These are phyloP conservation scores for Penicillium sp. DNA, from an alignment of 2,329 filamentous ascomycete genomes.

Conservation along the genomic window DNA sequence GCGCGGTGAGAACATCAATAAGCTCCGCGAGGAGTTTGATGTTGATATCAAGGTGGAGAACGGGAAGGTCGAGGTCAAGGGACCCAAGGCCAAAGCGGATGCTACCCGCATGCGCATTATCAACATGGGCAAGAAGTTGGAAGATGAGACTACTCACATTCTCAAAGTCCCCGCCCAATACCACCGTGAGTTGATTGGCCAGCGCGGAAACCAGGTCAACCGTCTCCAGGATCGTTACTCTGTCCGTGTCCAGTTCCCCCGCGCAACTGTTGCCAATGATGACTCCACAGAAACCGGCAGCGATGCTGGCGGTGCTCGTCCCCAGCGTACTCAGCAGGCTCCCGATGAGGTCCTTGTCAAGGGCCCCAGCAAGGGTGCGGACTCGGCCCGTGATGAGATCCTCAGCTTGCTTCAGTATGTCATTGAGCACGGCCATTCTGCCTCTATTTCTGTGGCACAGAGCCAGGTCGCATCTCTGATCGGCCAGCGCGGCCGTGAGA, in stretches of 20 bases:
- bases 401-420: conserved; percentile 84
- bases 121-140: conserved; percentile 73
- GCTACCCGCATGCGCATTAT: conserved; percentile 79
- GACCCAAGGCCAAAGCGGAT: conserved; percentile 91
- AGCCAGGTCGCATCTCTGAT: conserved; percentile 93
- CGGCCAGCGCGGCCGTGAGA: conserved; percentile 81
- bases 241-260: conserved; percentile 94
- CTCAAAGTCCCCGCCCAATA: conserved; percentile 92
- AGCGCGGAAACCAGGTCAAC: conserved; percentile 83
- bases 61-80: conserved; percentile 92
- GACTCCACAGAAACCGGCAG: conserved; percentile 63
- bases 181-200: conserved; percentile 89
- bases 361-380: conserved; percentile 88
- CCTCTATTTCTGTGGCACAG: conserved; percentile 79
- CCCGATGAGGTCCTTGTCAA: conserved; percentile 87
- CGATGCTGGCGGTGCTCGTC: conserved; percentile 59
- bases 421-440: conserved; percentile 79
- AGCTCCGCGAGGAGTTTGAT: conserved; percentile 66
- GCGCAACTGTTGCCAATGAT: conserved; percentile 55
- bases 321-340: conserved; percentile 68
- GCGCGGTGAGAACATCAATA: conserved; percentile 66
- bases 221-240: conserved; percentile 88
- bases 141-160: conserved; percentile 83
- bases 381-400: conserved; percentile 88
- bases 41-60: conserved; percentile 85